These are phyloP conservation scores for Lentinus brumalis DNA, from an alignment of 768 basidiomycete species.

Conservation along the genomic window DNA sequence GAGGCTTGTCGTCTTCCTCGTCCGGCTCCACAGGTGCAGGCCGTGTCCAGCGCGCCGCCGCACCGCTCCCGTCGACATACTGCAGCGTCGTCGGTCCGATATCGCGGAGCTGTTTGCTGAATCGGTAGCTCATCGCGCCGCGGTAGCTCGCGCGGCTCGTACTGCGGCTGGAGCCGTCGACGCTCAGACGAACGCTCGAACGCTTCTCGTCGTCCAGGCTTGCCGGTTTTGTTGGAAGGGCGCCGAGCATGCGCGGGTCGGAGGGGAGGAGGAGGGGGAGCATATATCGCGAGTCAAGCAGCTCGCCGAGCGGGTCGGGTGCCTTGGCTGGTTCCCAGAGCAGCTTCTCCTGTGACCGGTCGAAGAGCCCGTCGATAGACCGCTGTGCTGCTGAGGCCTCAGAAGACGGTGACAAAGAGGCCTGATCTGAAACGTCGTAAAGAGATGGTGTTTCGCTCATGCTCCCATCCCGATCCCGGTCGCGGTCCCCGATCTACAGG, in stretches of 20 bases:
- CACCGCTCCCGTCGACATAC: conserved; percentile 69
- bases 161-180: conserved; percentile 37
- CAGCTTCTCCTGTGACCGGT: conserved; percentile 61
- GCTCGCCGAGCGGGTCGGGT: conserved; percentile 84
- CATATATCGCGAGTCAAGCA: conserved; percentile 93
- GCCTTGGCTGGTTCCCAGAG: conserved; percentile 79
- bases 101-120: conserved; percentile 61
- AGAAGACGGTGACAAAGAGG: conserved; percentile 32
- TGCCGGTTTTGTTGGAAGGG: conserved; percentile 54
- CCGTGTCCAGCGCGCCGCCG: conserved; percentile 62
- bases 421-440: conserved; percentile 26
- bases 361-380: conserved; percentile 80
- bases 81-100: conserved; percentile 60
- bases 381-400: conserved; percentile 45
- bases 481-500: conserved; percentile 64
- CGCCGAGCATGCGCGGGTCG: conserved; percentile 76
- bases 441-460: conserved; percentile 45
- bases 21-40: conserved; percentile 41
- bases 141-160: conserved; percentile 41
- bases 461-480: conserved; percentile 44
- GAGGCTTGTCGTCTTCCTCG: conserved; percentile 39
- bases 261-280: conserved; percentile 84
- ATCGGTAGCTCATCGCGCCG: conserved; percentile 58
- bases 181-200: conserved; percentile 25
- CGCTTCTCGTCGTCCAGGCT: conserved; percentile 37